These are phyloP conservation scores for Parachlorella kessleri DNA, from an alignment of 139 green algal species.

Conservation along the genomic window DNA sequence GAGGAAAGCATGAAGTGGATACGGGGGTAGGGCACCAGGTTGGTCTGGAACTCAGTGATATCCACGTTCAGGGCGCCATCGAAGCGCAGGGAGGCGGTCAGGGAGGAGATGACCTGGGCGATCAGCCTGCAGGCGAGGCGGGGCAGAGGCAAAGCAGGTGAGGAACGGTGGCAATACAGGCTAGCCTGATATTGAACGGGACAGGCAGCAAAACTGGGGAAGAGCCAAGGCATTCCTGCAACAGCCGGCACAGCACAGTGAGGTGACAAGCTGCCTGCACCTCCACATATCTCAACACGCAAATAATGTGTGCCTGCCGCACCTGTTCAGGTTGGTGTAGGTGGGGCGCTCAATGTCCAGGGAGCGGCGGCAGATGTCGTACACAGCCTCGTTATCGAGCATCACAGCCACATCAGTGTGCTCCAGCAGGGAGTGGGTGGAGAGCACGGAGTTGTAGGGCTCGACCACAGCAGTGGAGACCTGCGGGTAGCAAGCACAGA, in stretches of 20 bases:
- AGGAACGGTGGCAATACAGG: too few relatives aligned
- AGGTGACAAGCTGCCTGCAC: too few relatives aligned
- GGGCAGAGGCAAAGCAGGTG: too few relatives aligned
- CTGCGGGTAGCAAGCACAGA: too few relatives aligned
- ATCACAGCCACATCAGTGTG: constrained; percentile 98
- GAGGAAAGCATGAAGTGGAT: constrained; percentile 99
- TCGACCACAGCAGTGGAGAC: constrained; percentile 96
- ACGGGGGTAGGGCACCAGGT: constrained; percentile 98
- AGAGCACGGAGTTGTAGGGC: constrained; percentile 98
- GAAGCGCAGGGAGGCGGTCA: constrained; percentile 95
- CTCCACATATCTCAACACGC: too few relatives aligned
- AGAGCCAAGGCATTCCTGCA: too few relatives aligned
- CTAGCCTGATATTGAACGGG: too few relatives aligned
- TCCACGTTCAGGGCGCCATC: constrained; percentile 97
- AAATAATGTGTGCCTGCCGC: too few relatives aligned
- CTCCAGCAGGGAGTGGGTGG: constrained; percentile 97
- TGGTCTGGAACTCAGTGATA: constrained; percentile 99
- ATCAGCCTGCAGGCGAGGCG: constrained; percentile 68
- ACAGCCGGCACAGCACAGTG: too few relatives aligned
- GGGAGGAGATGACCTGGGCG: constrained; percentile 93
- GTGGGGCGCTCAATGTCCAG: constrained; percentile 97
- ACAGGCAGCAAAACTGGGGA: too few relatives aligned
- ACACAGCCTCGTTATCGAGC: constrained; percentile 98
- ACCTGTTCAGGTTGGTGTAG: constrained; percentile 97
- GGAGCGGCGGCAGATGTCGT: constrained; percentile 97